Conservation (phyloP, 345 rosid genomes). For the Bruguiera parviflora region DNA sequence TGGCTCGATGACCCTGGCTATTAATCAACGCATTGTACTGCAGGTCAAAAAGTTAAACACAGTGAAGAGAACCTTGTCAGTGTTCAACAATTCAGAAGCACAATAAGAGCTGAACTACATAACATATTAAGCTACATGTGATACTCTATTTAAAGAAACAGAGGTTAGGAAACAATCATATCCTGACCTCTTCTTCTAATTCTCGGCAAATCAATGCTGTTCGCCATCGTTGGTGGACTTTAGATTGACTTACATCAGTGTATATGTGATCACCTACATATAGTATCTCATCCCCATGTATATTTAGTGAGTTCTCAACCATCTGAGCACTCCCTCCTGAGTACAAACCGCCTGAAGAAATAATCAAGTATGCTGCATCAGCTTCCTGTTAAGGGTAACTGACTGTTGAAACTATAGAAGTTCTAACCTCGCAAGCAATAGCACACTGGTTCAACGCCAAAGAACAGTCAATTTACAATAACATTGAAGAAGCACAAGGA, state of each 20-base stretch:
- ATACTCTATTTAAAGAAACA: background rate
- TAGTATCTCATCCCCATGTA: constrained; percentile 94
- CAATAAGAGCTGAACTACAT: background rate
- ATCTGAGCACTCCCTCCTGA: constrained; percentile 98
- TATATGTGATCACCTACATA: constrained; percentile 96
- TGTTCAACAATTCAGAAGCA: background rate
- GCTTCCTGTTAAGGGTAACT: background rate
- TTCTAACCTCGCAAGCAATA: background rate
- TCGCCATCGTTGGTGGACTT: constrained; percentile 91
- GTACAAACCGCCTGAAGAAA: constrained; percentile 68
- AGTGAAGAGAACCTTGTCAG: constrained; percentile 6
- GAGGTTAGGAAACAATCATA: constrained; percentile 1
- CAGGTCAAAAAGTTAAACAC: constrained; percentile 22
- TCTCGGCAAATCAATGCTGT: constrained; percentile 93
- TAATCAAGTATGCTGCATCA: constrained; percentile 10
- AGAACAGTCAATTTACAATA: background rate
- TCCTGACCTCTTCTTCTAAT: constrained; percentile 81
- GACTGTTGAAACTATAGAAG: background rate
- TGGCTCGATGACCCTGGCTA: constrained; percentile 60
- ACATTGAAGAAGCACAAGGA: background rate
- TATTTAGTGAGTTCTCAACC: constrained; percentile 75
- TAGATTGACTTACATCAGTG: constrained; percentile 94
- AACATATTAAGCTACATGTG: background rate
- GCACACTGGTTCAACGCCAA: background rate
- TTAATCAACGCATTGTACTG: constrained; percentile 80